These are phyloP conservation scores for Epichloe amarillans DNA, from an alignment of 2,329 filamentous ascomycete species.

Conservation along the genomic window DNA sequence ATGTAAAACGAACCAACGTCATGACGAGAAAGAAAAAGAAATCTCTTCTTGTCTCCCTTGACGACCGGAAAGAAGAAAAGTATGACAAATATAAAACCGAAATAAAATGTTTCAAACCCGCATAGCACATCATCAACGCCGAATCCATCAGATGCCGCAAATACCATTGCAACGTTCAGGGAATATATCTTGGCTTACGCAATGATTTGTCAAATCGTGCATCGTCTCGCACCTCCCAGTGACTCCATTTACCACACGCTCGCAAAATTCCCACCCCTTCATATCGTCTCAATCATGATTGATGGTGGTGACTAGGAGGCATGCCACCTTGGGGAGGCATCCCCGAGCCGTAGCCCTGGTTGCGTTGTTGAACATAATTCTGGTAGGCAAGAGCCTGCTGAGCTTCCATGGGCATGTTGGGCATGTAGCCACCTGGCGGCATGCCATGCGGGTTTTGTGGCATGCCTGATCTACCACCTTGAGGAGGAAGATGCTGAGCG, in stretches of 20 bases:
- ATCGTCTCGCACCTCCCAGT: not conserved
- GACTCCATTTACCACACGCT: not conserved
- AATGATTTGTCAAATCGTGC: constrained; percentile 6
- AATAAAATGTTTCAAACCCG: constrained; percentile 5
- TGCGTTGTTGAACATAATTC: constrained; percentile 66
- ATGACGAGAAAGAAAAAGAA: not conserved
- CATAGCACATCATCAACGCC: constrained; percentile 29
- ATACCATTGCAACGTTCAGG: constrained; percentile 22
- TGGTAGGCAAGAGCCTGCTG: constrained; percentile 74
- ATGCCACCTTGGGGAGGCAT: constrained; percentile 73
- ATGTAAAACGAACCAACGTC: not conserved
- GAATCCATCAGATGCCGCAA: constrained; percentile 27
- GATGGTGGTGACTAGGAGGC: constrained; percentile 71
- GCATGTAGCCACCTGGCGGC: constrained; percentile 51
- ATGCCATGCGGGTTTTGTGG: constrained; percentile 45
- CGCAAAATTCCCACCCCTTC: not conserved
- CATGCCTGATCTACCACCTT: constrained; percentile 47
- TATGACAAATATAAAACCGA: constrained; percentile 10
- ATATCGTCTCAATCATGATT: constrained; percentile 40
- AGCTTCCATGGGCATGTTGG: constrained; percentile 55
- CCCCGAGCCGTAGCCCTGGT: constrained; percentile 55
- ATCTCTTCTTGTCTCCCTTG: not conserved
- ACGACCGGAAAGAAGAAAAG: constrained; percentile 1
- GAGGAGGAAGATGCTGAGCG: constrained; percentile 60
- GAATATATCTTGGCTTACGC: constrained; percentile 15